These are phyloP conservation scores for Kentomonas sorsogonicus DNA, from an alignment of 208 protist genomes.

Conservation along the genomic window DNA sequence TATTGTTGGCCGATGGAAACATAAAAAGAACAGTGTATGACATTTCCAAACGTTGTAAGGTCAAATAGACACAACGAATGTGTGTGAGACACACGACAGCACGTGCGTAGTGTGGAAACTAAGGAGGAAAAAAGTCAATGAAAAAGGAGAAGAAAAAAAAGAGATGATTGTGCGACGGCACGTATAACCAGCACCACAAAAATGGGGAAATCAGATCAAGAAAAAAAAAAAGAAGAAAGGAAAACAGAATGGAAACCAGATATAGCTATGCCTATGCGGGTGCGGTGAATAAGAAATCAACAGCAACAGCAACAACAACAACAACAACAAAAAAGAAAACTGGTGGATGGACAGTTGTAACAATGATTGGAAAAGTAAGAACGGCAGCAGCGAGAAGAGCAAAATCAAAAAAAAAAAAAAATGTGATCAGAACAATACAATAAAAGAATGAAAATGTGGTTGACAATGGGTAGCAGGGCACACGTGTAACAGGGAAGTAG, in stretches of 20 bases:
- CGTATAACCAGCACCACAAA: neutral
- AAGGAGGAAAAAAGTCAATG: too few relatives aligned
- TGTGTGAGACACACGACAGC: too few relatives aligned
- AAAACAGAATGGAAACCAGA: neutral
- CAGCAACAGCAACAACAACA: neutral
- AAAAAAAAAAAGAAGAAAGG: conserved; percentile 4
- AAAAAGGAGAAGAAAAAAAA: neutral
- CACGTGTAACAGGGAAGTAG: neutral
- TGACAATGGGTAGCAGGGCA: neutral
- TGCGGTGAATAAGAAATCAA: neutral
- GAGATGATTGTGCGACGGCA: neutral
- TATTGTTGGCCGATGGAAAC: too few relatives aligned
- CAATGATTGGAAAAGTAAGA: neutral
- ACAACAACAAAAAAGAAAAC: neutral
- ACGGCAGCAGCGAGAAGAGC: neutral
- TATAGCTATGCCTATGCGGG: neutral
- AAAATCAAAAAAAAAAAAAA: neutral
- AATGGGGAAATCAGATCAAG: neutral
- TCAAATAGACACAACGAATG: too few relatives aligned
- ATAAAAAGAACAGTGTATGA: too few relatives aligned
- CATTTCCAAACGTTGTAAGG: too few relatives aligned
- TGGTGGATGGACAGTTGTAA: neutral
- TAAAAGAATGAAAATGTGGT: neutral
- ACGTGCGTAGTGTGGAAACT: too few relatives aligned
- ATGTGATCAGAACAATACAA: neutral